phyloP scores from a whole-genome alignment of 1,284 basidiomycete genomes.

The Salmacisia buchloeana region DNA sequence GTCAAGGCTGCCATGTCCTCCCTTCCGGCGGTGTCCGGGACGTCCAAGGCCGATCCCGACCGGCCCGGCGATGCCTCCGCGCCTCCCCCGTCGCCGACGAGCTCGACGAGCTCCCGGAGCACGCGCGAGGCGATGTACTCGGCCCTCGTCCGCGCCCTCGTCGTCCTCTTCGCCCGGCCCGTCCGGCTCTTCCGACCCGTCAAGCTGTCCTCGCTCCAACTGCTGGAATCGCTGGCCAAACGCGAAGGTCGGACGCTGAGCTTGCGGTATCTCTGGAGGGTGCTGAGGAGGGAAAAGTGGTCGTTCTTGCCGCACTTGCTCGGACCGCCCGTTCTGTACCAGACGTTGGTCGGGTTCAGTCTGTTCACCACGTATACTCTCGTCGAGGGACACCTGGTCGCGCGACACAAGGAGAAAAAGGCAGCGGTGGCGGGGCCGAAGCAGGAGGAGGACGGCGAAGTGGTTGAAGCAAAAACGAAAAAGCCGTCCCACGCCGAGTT shows the following conservation, averaged over 20 bases:
- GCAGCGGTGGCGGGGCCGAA: background rate
- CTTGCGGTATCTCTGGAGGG: conserved; percentile 44
- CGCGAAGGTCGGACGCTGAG: conserved; percentile 46
- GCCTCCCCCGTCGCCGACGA: too few relatives aligned
- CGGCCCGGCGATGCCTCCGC: too few relatives aligned
- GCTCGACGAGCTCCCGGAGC: conserved; percentile 5
- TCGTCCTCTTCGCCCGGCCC: conserved; percentile 52
- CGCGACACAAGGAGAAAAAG: conserved; percentile 5
- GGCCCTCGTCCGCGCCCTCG: conserved; percentile 47
- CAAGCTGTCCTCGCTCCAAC: conserved; percentile 49
- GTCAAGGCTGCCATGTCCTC: too few relatives aligned
- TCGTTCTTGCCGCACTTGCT: conserved; percentile 33
- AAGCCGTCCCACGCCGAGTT: conserved; percentile 15
- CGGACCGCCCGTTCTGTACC: conserved; percentile 49
- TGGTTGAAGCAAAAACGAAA: background rate
- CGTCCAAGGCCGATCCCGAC: too few relatives aligned
- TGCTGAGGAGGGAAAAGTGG: conserved; percentile 43
- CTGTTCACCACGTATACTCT: conserved; percentile 49
- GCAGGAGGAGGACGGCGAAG: conserved; percentile 1
- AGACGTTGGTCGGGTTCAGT: conserved; percentile 50
- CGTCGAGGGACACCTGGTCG: conserved; percentile 30
- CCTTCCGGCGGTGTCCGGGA: too few relatives aligned
- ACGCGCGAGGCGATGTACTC: conserved; percentile 16
- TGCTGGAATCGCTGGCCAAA: conserved; percentile 51
- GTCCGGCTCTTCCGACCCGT: conserved; percentile 51